Base-by-base conservation (phyloP, 805 yeast species). In the Candida tammaniensis region DNA sequence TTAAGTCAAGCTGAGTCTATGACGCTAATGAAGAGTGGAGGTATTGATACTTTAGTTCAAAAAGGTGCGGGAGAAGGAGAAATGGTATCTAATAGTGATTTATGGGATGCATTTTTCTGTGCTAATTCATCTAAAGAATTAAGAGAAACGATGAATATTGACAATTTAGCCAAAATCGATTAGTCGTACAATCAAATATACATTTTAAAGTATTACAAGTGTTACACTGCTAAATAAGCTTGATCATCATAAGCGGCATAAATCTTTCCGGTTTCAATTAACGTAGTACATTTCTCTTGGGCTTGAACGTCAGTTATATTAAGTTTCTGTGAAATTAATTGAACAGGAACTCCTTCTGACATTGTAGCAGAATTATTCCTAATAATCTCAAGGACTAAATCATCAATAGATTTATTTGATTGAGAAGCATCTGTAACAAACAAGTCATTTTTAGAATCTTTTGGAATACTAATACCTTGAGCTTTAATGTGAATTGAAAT, bases 321-420 rank as follows among this genome's bases (percentile, higher is more conserved):
- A 49, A 83, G 62, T 20, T 70, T 65, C 49, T 79, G 84, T 10
- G 80, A 68, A 39, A 84, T 74, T 42, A 76, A 66, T 36, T 71
- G 74, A 9, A 77, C 63, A 15, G 86, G 87, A n/a, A 83, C 87
- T 46, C 91, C 91, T 52, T 83, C 88, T 29, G 70, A 74, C 84
- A 79, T 82, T 32, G 70, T 62, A 41, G 69, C 63, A 35, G 81
- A 58, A 51, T 73, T 63, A 40, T 72, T 69, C 47, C 67, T 58
- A 39, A 79, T 63, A 32, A 75, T 68, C 14, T 68, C 64, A 39
- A 68, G 58, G 35, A 80, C 68, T 46, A 55, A 63, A 31, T 76
- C 80, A n/a, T 63, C 24, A 8, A 31, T 7, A 2, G 32, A 27
- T 24, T 28, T 27, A 5, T 19, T 9, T 10, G 25, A 4, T 46